Conservation (phyloP, 352 stramenopile species). For the Phytophthora ohioensis region DNA sequence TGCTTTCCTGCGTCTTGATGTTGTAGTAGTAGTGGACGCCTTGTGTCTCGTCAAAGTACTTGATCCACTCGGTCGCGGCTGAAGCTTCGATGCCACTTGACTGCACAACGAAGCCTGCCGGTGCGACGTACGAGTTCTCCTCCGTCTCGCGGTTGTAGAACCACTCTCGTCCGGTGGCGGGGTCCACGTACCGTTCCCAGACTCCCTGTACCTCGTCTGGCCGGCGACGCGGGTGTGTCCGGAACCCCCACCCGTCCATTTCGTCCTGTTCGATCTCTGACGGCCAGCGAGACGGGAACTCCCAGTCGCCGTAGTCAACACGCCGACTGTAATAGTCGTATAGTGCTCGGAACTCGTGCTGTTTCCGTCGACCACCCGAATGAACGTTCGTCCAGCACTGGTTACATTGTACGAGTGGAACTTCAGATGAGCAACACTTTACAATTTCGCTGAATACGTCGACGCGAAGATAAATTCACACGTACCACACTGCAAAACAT, state of each 20-base stretch:
- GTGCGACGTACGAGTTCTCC: slow-evolving; percentile 60
- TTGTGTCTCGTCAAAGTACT: slow-evolving; percentile 73
- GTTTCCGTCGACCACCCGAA: slow-evolving; percentile 75
- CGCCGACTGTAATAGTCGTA: slow-evolving; percentile 93
- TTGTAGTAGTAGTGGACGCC: slow-evolving; percentile 73
- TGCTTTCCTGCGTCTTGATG: slow-evolving; percentile 43
- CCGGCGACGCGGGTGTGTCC: slow-evolving; percentile 55
- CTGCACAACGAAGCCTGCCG: slow-evolving; percentile 34
- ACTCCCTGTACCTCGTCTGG: slow-evolving; percentile 50
- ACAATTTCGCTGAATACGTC: slow-evolving; percentile 1
- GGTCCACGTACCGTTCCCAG: slow-evolving; percentile 78
- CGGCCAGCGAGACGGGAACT: slow-evolving; percentile 92
- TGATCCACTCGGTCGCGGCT: slow-evolving; percentile 50
- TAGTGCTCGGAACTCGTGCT: slow-evolving; percentile 88
- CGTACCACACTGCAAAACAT: slow-evolving; percentile 86
- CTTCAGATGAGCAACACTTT: slow-evolving; percentile 21
- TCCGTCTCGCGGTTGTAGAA: slow-evolving; percentile 82
- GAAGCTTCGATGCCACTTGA: neutral
- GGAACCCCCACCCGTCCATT: slow-evolving; percentile 78
- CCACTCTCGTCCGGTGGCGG: slow-evolving; percentile 51
- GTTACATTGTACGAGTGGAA: slow-evolving; percentile 29
- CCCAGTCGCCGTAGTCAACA: slow-evolving; percentile 92
- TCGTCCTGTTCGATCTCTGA: slow-evolving; percentile 92
- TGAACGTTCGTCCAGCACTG: slow-evolving; percentile 90
- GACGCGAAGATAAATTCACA: slow-evolving; percentile 17